These are phyloP conservation scores for Hypoxylon sp. DNA, from an alignment of 2,329 filamentous ascomycete genomes.

Conservation along the genomic window DNA sequence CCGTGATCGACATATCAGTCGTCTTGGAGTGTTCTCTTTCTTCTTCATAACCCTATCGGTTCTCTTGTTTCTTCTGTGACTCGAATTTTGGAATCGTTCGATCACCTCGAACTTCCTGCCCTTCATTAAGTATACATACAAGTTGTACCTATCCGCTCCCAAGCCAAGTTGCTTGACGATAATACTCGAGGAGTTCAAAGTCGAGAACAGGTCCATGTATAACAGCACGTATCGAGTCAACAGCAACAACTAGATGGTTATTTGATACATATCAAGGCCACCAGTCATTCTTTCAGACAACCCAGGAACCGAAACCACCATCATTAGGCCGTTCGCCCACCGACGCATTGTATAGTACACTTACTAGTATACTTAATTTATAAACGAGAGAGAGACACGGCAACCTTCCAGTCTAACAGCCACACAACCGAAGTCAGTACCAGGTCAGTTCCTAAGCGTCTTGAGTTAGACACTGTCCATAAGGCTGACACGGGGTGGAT, in stretches of 20 bases:
- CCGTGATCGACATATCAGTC: slow-evolving; percentile 55
- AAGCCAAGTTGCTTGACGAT: slow-evolving; percentile 42
- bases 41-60: slow-evolving; percentile 54
- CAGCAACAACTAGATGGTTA: slow-evolving; percentile 50
- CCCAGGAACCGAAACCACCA: slow-evolving; percentile 53
- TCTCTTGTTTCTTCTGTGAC: slow-evolving; percentile 54
- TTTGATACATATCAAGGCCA: slow-evolving; percentile 45
- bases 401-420: slow-evolving; percentile 29
- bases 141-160: slow-evolving; percentile 45
- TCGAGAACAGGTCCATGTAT: slow-evolving; percentile 48
- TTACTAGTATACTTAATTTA: slow-evolving; percentile 52
- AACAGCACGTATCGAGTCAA: slow-evolving; percentile 50
- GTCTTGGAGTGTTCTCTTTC: slow-evolving; percentile 52
- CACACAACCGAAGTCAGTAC: slow-evolving; percentile 42
- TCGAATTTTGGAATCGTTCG: slow-evolving; percentile 53
- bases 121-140: slow-evolving; percentile 51
- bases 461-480: slow-evolving; percentile 12
- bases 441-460: slow-evolving; percentile 50
- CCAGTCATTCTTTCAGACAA: slow-evolving; percentile 53
- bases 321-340: slow-evolving; percentile 54
- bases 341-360: slow-evolving; percentile 51
- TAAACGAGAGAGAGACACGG: slow-evolving; percentile 45
- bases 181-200: slow-evolving; percentile 46
- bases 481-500: slow-evolving; percentile 33
- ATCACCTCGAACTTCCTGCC: slow-evolving; percentile 52